Base-by-base conservation (phyloP, 140 eudicot species). In the Stevia rebaudiana region DNA sequence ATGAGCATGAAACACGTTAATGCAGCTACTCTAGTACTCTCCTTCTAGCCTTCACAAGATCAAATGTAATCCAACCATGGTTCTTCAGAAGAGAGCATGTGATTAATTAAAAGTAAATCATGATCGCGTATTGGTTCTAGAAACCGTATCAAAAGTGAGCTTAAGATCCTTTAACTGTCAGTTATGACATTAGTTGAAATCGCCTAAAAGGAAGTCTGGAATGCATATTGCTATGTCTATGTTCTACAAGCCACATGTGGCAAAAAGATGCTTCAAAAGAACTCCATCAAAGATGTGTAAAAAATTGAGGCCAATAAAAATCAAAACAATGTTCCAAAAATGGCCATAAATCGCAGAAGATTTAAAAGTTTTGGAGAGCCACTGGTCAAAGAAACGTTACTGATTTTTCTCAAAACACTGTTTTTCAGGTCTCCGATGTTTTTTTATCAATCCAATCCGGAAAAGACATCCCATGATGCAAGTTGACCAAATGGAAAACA, bases 401-500 rank as follows among this genome's bases (percentile, higher is more conserved):
- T 46, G 60, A 46, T 59, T 48, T 51, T 49, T 28, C 57, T 42
- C n/a, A 41, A 56, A 56, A 47, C 42, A 56, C 24, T 25, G 25
- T 30, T 63, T 51, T 39, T 61, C 41, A 47, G 39, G 37, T 36
- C 30, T 2, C 15, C 28, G 15, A 17, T 11, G 19, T 42, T 28
- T 54, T 28, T 54, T 8, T 8, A 62, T 3, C 67, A 66, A 67
- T 16, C 70, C 61, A 55, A 65, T 58, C 63, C 76, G 37, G 22
- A 52, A 72, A 46, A 11, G 59, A 54, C 53, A 33, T 3, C 49
- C 28, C 33, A 11, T 9, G 23, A 39, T 15, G 57, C 46, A 66
- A 33, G 42, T 23, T 60, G 58, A 49, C 53, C 62, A 73, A 35
- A 58, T 11, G 28, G 28, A 19, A 25, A 22, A 44, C 69, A 11